Evolutionary conservation across 2,329 filamentous ascomycete species (phyloP).

Genomic region (Cyphellophora attinorum): DNA sequence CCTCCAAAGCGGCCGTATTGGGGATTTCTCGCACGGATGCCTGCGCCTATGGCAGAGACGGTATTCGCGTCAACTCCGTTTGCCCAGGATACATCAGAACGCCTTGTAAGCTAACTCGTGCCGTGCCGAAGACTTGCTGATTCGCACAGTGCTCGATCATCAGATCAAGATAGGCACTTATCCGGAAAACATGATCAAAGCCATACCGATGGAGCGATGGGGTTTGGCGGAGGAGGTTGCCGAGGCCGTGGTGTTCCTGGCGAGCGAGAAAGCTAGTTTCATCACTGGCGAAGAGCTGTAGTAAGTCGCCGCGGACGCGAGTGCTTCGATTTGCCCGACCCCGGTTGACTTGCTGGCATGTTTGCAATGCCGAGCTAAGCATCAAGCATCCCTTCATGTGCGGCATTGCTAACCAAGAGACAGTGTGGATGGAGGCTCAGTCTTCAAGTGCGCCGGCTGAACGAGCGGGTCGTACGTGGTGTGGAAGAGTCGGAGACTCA

Average conservation of each 20-base stretch:
- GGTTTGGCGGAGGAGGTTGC: constrained; percentile 4
- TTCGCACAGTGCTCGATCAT: constrained; percentile 3
- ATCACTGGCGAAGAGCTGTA: constrained; percentile 5
- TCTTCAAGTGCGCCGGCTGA: too few species aligned
- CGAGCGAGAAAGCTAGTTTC: constrained; percentile 4
- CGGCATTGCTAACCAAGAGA: too few species aligned
- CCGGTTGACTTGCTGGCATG: too few species aligned
- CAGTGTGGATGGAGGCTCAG: too few species aligned
- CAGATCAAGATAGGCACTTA: constrained; percentile 4
- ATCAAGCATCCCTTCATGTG: too few species aligned
- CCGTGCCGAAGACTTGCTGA: neutral
- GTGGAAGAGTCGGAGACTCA: too few species aligned
- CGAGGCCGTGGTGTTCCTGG: constrained; percentile 3
- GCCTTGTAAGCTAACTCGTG: constrained; percentile 1
- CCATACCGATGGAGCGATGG: constrained; percentile 3
- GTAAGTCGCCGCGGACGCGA: too few species aligned
- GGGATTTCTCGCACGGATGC: constrained; percentile 47
- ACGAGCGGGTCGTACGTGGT: too few species aligned
- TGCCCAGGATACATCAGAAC: constrained; percentile 18
- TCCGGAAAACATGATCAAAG: constrained; percentile 2
- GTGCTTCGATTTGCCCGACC: too few species aligned
- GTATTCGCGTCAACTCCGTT: constrained; percentile 17
- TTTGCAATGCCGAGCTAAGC: too few species aligned
- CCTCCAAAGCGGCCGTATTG: constrained; percentile 48
- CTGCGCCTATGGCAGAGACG: constrained; percentile 41